A percentile compares a stretch with the other conserved stretches of the same genome.
Conservation (phyloP, 257 asterid species). For the Solanum sparsipilum region DNA sequence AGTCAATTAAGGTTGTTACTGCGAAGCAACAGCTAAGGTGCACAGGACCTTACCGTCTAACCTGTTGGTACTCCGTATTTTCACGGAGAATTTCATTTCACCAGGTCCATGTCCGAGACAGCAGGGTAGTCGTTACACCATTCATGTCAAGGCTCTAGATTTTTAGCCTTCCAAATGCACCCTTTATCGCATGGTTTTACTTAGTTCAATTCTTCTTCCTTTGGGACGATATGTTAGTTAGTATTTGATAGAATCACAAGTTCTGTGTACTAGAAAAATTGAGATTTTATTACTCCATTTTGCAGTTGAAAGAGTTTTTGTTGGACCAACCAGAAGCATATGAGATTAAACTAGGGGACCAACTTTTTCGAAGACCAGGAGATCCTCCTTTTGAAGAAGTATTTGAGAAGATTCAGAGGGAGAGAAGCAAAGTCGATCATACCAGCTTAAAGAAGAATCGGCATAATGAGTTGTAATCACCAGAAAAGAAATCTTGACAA, state of each 20-base stretch:
- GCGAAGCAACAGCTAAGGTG: background rate
- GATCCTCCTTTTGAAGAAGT: constrained; percentile 78
- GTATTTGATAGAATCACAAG: background rate
- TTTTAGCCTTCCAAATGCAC: background rate
- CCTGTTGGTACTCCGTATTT: background rate
- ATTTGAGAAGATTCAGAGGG: constrained; percentile 30
- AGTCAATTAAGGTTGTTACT: background rate
- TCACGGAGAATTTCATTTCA: background rate
- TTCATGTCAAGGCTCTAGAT: background rate
- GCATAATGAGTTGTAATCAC: constrained; percentile 43
- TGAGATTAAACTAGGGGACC: constrained; percentile 85
- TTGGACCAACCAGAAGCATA: constrained; percentile 77
- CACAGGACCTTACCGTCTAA: background rate
- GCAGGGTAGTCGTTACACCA: background rate
- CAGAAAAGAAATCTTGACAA: background rate
- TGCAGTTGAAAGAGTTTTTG: constrained; percentile 70
- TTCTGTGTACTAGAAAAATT: background rate
- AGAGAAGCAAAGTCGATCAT: constrained; percentile 13
- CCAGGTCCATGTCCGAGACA: background rate
- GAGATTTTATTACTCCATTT: background rate
- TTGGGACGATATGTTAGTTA: background rate
- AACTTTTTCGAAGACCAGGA: constrained; percentile 61
- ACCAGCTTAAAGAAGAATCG: background rate
- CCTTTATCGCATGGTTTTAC: background rate
- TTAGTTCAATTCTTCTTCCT: background rate